Base-by-base conservation (phyloP, 2,329 filamentous ascomycete species). In the Phaeosphaeria sp. region DNA sequence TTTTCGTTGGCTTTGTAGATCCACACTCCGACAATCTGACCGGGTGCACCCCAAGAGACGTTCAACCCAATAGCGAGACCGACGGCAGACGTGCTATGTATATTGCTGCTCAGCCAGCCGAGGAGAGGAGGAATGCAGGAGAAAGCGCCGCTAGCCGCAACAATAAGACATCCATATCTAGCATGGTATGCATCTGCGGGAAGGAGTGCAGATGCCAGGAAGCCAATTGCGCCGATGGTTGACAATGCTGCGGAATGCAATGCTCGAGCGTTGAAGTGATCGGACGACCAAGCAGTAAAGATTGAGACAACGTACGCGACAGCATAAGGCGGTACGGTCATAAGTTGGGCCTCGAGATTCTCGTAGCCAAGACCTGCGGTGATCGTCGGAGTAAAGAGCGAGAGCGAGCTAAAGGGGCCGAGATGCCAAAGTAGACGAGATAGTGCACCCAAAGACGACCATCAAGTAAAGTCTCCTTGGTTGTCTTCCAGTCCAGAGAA, bases 11-110 rank as follows among this genome's bases (percentile, higher is more conserved):
- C 80, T 68, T 89, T 89, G 76, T 91, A 91, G 60, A 91, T 91
- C 88, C 88, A 92, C 1, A 91, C 87, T 0, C 89, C 89, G 0
- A 87, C 84, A 42, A 92, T 91, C 73, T 91, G 89, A 0, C 89
- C 89, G 0, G 89, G 82, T 0, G 88, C 89, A 0, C 88, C 89
- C 49, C 90, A 82, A 1, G 86, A 87, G 17, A 91, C 85, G 61
- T 91, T 91, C 60, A 92, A 76, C 0, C 89, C 89, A 54, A 91
- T 89, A 1, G 89, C 89, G 11, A 92, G 80, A 0, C 89, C 89
- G 0, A 86, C 85, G 0, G 88, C 83, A 0, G 86, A 85, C 0
- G 89, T 91, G 53, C 82, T 86, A 68, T 85, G 85, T 49, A 90
- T 79, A 68, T 92, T 92, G 42, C 85, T 87, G 8, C 86, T 87